Conservation (phyloP, 805 yeast genomes). For the Metschnikowia cubensis region DNA sequence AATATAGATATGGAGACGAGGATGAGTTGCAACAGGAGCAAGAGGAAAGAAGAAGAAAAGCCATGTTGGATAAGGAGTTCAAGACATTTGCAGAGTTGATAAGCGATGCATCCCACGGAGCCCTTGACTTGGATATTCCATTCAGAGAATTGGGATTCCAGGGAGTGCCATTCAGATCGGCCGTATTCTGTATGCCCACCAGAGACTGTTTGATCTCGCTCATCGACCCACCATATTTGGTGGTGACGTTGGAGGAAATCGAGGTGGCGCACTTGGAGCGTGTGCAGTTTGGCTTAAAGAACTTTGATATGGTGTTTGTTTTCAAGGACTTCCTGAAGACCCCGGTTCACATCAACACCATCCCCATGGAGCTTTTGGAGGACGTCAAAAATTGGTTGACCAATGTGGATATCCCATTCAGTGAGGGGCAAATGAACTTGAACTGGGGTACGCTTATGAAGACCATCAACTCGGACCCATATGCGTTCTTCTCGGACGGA, state of each 20-base stretch:
- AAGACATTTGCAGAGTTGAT: constrained; percentile 84
- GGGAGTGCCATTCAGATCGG: constrained; percentile 95
- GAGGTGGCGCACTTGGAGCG: constrained; percentile 95
- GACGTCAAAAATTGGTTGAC: constrained; percentile 95
- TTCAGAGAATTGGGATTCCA: constrained; percentile 94
- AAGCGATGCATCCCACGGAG: constrained; percentile 80
- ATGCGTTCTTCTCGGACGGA: constrained; percentile 87
- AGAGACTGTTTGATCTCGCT: constrained; percentile 94
- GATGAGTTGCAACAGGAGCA: constrained; percentile 98
- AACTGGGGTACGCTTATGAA: constrained; percentile 96
- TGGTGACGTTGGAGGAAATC: constrained; percentile 83
- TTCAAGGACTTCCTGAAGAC: constrained; percentile 87
- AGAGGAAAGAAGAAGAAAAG: constrained; percentile 92
- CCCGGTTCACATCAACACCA: constrained; percentile 89
- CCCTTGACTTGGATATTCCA: constrained; percentile 86
- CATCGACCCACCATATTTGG: constrained; percentile 92
- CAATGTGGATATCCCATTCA: constrained; percentile 93
- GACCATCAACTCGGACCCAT: constrained; percentile 87
- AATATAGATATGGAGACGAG: constrained; percentile 91
- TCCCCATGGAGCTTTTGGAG: constrained; percentile 88
- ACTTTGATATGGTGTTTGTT: constrained; percentile 94
- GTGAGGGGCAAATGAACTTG: constrained; percentile 93
- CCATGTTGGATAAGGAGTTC: constrained; percentile 87
- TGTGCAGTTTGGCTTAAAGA: constrained; percentile 94
- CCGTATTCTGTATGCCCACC: constrained; percentile 93